Base-by-base conservation (phyloP, 2,329 filamentous ascomycete species). In the Thelonectria olida region DNA sequence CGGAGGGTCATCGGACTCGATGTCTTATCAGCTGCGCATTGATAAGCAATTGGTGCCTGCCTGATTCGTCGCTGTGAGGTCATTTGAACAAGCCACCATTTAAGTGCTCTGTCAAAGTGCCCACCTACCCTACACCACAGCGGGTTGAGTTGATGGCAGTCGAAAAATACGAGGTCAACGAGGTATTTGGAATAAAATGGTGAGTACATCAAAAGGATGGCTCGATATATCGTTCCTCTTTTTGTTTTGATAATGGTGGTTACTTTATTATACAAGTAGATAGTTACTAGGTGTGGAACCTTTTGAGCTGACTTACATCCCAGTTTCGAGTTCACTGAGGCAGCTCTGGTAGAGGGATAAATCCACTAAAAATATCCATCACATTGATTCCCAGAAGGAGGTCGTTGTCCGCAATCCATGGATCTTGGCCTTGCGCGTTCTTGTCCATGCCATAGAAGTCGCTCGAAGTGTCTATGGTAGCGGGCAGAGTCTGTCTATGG, bases 301-400 rank as follows among this genome's bases (percentile, higher is more conserved):
- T n/a, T n/a, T n/a, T n/a, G n/a, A n/a, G n/a, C n/a, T n/a, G n/a
- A n/a, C n/a, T n/a, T n/a, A n/a, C 31, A 31, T 31, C 31, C 31
- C 7, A 34, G 4, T 8, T 23, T 45, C 15, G 12, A 12, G 9
- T 12, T 36, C 39, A 60, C 19, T 55, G 45, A 55, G 31, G 41
- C 31, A 15, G 31, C 17, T 60, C 57, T 5, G 57, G 45, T 8
- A 55, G 23, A 10, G 57, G 57, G 6, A 55, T 20, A 13, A 58
- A 61, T 20, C 50, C 67, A 19, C 60, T 65, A 1, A 70, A 70
- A 19, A 70, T 66, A 13, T 70, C 66, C 67, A 70, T 69, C 12
- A 70, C 64, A 45, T 70, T 61, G 25, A 70, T 65, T 0, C 67
- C 67, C 13, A 65, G 59, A 6, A 70, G 34, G 1, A 62, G 55